Percentiles rank a stretch among this genome's conserved stretches.
Evolutionary conservation across 2,329 filamentous ascomycete species (phyloP).

Genomic region (Sordariomycetes sp.): DNA sequence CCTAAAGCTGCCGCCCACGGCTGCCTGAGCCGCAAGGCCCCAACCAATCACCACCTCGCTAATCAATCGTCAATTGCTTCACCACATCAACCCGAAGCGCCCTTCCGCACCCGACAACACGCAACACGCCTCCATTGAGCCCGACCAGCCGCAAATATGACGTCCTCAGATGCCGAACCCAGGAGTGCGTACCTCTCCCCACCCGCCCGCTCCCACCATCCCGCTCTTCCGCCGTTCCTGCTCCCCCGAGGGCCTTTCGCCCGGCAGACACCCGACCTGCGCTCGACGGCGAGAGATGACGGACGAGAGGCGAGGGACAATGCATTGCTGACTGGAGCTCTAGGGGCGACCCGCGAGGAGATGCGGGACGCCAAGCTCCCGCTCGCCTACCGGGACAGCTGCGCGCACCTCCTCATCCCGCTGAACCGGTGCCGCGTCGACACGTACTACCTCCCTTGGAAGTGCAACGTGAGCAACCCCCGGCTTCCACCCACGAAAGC

Average conservation of each 20-base stretch:
- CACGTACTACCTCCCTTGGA: constrained; percentile 93
- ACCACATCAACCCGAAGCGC: background rate
- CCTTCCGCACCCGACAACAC: background rate
- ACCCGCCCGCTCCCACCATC: background rate
- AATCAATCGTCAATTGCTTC: background rate
- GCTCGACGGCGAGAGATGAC: background rate
- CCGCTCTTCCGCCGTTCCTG: background rate
- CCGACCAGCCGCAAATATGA: background rate
- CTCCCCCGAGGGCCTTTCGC: background rate
- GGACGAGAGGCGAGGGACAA: background rate
- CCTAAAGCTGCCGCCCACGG: background rate
- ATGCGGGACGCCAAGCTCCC: constrained; percentile 88
- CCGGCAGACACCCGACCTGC: background rate
- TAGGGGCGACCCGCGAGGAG: constrained; percentile 73
- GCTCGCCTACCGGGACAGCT: constrained; percentile 86
- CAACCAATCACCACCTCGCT: background rate
- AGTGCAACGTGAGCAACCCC: constrained; percentile 65
- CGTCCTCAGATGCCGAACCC: background rate
- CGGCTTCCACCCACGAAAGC: background rate
- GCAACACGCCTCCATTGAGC: background rate
- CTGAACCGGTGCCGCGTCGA: constrained; percentile 89
- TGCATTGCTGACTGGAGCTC: background rate
- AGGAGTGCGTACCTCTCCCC: background rate
- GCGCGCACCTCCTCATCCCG: constrained; percentile 86
- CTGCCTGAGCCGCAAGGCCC: background rate